Evolutionary conservation across 176 grass and related monocot genomes (phyloP), one percentile per base, ranked within the genome.

Genomic region (Oryza brachyantha): DNA sequence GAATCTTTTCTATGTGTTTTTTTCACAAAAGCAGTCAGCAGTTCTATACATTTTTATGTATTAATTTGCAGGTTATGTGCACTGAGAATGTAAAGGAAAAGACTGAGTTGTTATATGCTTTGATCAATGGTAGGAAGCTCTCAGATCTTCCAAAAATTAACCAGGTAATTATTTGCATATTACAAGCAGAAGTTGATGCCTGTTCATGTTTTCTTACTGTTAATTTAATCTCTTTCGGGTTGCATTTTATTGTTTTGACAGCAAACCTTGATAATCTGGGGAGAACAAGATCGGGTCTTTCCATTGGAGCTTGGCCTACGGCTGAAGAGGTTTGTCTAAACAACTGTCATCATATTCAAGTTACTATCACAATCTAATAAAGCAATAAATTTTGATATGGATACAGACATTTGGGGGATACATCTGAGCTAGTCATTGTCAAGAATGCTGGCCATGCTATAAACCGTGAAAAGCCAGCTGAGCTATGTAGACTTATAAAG

Each of bases 221-320:
- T 1, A 32, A 43, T 12, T 38, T 64, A 55, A 50, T 50, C 8
- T 81, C 1, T 58, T 55, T 3, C 14, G 12, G 80, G 25, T 54
- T 75, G 22, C 63, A 22, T 80, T 64, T 0, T 7, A 5, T 50
- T 50, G 43, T 42, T 35, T 74, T 79, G 52, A 27, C 86, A 92
- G 89, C 87, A 91, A 88, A 97, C 95, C 29, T 90, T 97, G 80
- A 94, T 97, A 75, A 81, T 94, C 69, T 97, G 91, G 95, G 95
- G 95, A n/a, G 89, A 94, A 38, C 79, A 94, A 55, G 91, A 97
- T 75, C 63, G 60, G 29, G 85, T 97, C 73, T 97, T 97, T 68
- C 89, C 91, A 31, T 84, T 97, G 74, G 94, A 97, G 81, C 85
- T 97, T 84, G 81, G 84, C 69, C 39, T 80, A 71, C 72, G 91